These are phyloP conservation scores for Colletotrichum theobromicola DNA, from an alignment of 2,329 filamentous ascomycete species.

Conservation along the genomic window DNA sequence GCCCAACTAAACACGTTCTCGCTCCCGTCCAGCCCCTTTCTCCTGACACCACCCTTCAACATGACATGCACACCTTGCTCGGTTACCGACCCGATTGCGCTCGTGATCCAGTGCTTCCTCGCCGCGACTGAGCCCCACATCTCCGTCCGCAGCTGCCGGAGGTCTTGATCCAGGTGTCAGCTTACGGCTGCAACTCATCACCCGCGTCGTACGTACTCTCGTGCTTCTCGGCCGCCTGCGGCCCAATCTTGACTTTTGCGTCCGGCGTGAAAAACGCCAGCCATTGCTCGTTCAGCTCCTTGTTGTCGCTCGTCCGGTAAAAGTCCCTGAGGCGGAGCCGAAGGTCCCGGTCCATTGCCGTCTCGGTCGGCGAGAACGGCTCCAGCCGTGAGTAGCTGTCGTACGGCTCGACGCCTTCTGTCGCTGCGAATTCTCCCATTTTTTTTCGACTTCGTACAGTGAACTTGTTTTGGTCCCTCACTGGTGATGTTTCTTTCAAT, in stretches of 20 bases:
- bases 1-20: conserved; percentile 16
- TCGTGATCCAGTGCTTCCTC: conserved; percentile 21
- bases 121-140: conserved; percentile 16
- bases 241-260: conserved; percentile 12
- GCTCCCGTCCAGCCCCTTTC: conserved; percentile 7
- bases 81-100: conserved; percentile 7
- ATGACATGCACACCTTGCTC: conserved; percentile 16
- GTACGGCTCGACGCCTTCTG: conserved; percentile 12
- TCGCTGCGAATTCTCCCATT: conserved; percentile 4
- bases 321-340: conserved; percentile 21
- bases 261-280: conserved; percentile 12
- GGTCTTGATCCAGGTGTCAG: conserved; percentile 2
- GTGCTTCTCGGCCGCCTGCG: background rate
- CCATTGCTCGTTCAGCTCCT: conserved; percentile 10
- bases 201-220: background rate
- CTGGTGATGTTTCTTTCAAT: background rate
- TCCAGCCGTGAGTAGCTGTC: conserved; percentile 18
- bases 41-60: conserved; percentile 13
- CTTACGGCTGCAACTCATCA: background rate
- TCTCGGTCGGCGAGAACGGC: conserved; percentile 13
- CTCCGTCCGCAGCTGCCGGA: conserved; percentile 10
- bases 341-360: conserved; percentile 19
- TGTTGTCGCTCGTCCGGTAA: conserved; percentile 19
- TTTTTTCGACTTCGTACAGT: background rate
- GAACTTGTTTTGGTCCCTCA: background rate